Evolutionary conservation across 1,139 yeast genomes (phyloP).

Genomic region (Blastobotrys capitulatus): DNA sequence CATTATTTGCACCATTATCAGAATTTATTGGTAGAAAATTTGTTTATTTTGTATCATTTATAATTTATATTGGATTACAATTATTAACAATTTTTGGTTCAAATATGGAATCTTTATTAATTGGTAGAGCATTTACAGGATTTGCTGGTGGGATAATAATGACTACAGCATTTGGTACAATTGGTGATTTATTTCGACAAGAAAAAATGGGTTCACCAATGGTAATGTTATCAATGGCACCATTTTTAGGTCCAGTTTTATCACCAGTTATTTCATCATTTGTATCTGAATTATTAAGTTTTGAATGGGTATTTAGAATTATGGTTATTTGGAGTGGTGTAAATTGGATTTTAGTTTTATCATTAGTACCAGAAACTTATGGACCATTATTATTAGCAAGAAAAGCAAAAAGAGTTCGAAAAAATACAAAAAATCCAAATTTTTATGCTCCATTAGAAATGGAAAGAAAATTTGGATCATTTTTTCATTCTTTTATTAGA

Average conservation of each 20-base stretch:
- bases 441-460: constrained; percentile 10
- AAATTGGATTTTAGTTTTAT: constrained; percentile 41
- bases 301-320: constrained; percentile 53
- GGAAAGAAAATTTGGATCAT: not conserved
- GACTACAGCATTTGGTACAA: constrained; percentile 8
- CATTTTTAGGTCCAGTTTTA: constrained; percentile 60
- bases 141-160: constrained; percentile 51
- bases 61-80: constrained; percentile 50
- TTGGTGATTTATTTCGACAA: constrained; percentile 11
- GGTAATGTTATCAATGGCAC: constrained; percentile 55
- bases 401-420: constrained; percentile 48
- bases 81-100: constrained; percentile 46
- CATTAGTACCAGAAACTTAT: constrained; percentile 59
- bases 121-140: constrained; percentile 58
- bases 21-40: constrained; percentile 58
- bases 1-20: constrained; percentile 58
- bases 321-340: constrained; percentile 57
- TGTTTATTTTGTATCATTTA: constrained; percentile 36
- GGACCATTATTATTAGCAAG: constrained; percentile 50
- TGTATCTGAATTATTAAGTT: constrained; percentile 42
- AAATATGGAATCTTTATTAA: constrained; percentile 28
- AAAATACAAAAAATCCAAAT: constrained; percentile 5
- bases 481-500: not conserved
- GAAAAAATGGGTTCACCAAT: constrained; percentile 49
- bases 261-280: constrained; percentile 63